phyloP scores from a whole-genome alignment of 2,329 filamentous ascomycete genomes.

The Alternaria sp. region DNA sequence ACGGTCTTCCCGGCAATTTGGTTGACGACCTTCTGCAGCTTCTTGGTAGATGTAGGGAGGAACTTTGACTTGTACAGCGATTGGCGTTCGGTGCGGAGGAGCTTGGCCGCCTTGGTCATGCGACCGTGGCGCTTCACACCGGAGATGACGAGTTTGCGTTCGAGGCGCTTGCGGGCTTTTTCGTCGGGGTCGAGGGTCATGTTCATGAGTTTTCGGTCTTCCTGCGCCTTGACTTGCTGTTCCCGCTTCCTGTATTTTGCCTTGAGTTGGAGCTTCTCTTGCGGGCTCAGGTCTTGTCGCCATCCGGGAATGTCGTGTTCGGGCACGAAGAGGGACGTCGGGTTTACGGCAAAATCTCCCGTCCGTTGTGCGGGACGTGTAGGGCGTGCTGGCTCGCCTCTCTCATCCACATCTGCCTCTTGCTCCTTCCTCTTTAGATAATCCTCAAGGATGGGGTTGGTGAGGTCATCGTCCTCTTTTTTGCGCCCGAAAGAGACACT shows the following conservation, averaged over 20 bases:
- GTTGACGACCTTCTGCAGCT: slow-evolving; percentile 82
- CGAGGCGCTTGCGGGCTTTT: slow-evolving; percentile 73
- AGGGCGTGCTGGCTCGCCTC: slow-evolving; percentile 15
- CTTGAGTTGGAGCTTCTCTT: slow-evolving; percentile 29
- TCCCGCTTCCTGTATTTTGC: slow-evolving; percentile 19
- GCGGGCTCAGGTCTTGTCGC: slow-evolving; percentile 25
- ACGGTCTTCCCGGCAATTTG: slow-evolving; percentile 95
- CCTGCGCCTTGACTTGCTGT: slow-evolving; percentile 21
- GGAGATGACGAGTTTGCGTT: slow-evolving; percentile 83
- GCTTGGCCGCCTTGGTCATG: slow-evolving; percentile 69
- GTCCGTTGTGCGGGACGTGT: slow-evolving; percentile 13
- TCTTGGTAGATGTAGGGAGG: slow-evolving; percentile 89
- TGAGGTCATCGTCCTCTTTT: slow-evolving; percentile 29
- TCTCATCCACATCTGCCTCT: slow-evolving; percentile 9
- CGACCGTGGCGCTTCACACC: slow-evolving; percentile 74
- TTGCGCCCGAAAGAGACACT: slow-evolving; percentile 26
- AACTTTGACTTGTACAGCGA: slow-evolving; percentile 70
- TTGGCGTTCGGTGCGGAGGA: slow-evolving; percentile 71
- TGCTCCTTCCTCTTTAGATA: slow-evolving; percentile 48
- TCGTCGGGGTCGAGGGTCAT: slow-evolving; percentile 75
- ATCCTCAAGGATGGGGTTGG: slow-evolving; percentile 70
- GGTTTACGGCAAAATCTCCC: slow-evolving; percentile 30
- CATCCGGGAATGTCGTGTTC: slow-evolving; percentile 40
- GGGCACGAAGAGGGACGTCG: slow-evolving; percentile 37
- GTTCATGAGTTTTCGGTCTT: slow-evolving; percentile 65